phyloP scores from a whole-genome alignment of 2,329 filamentous ascomycete species.

The Fusarium drepaniforme region DNA sequence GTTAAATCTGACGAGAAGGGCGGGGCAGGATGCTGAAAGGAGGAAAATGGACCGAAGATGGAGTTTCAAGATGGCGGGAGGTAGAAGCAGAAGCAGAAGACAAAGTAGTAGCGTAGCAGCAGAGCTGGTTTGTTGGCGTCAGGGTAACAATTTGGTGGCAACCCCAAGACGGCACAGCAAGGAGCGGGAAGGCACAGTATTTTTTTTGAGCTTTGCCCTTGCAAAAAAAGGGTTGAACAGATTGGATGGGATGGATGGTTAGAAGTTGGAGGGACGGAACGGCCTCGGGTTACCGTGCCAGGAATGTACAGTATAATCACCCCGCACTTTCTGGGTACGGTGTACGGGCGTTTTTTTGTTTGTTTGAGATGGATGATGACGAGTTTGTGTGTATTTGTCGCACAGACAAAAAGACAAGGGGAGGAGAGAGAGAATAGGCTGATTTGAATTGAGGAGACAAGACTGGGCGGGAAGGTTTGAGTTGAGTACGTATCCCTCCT shows the following conservation, averaged over 20 bases:
- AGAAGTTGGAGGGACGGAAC: conserved; percentile 47
- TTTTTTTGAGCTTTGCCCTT: conserved; percentile 40
- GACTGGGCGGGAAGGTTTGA: conserved; percentile 20
- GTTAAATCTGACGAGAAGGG: conserved; percentile 24
- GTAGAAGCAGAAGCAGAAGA: conserved; percentile 30
- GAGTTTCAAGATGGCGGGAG: conserved; percentile 21
- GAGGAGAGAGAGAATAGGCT: conserved; percentile 36
- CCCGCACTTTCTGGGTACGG: conserved; percentile 40
- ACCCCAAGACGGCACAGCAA: conserved; percentile 42
- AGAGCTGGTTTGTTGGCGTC: conserved; percentile 42
- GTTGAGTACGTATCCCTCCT: conserved; percentile 41
- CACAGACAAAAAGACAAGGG: conserved; percentile 11
- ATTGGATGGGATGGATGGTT: conserved; percentile 34
- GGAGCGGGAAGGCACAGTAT: conserved; percentile 35
- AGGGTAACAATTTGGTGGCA: conserved; percentile 38
- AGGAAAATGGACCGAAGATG: conserved; percentile 29
- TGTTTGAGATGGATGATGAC: conserved; percentile 20
- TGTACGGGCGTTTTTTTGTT: conserved; percentile 12
- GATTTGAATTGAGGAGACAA: conserved; percentile 29
- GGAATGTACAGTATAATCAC: conserved; percentile 38
- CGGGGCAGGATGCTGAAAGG: conserved; percentile 33
- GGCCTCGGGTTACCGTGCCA: conserved; percentile 41
- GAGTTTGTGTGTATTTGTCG: conserved; percentile 2
- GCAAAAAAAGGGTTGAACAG: conserved; percentile 30
- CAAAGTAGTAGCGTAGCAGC: conserved; percentile 30